phyloP scores from a whole-genome alignment of 768 basidiomycete genomes.

The Termitomyces sp. region DNA sequence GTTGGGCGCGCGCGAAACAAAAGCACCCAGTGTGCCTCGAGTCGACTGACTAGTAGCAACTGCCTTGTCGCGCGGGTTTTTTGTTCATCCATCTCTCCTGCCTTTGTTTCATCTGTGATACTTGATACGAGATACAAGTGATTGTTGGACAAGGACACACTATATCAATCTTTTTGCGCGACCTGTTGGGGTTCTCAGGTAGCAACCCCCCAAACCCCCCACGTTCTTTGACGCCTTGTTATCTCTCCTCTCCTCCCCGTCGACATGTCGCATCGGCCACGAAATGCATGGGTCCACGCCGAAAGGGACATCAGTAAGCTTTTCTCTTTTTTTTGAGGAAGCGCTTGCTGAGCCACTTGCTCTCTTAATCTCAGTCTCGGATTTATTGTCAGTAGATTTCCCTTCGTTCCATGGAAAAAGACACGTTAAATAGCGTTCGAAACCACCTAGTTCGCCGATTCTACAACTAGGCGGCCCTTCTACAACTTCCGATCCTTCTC shows the following conservation, averaged over 20 bases:
- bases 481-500: background rate
- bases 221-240: conserved; percentile 6
- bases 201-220: background rate
- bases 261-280: conserved; percentile 2
- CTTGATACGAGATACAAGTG: background rate
- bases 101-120: background rate
- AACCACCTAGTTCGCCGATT: background rate
- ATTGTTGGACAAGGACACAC: background rate
- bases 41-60: background rate
- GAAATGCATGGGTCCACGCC: conserved; percentile 4
- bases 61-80: background rate
- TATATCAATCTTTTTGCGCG: background rate
- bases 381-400: conserved; percentile 3
- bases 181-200: background rate
- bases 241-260: background rate
- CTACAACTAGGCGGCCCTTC: background rate
- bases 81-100: background rate
- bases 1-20: conserved; percentile 14
- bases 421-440: background rate
- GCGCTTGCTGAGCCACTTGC: background rate
- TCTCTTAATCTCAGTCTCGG: background rate
- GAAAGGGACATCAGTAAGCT: conserved; percentile 2
- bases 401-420: background rate
- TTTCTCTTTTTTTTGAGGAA: background rate
- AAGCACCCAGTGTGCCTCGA: background rate